Evolutionary conservation across 148 eudicot species (phyloP), one percentile per base, ranked within the genome.

Genomic region (Suaeda aralocaspica): DNA sequence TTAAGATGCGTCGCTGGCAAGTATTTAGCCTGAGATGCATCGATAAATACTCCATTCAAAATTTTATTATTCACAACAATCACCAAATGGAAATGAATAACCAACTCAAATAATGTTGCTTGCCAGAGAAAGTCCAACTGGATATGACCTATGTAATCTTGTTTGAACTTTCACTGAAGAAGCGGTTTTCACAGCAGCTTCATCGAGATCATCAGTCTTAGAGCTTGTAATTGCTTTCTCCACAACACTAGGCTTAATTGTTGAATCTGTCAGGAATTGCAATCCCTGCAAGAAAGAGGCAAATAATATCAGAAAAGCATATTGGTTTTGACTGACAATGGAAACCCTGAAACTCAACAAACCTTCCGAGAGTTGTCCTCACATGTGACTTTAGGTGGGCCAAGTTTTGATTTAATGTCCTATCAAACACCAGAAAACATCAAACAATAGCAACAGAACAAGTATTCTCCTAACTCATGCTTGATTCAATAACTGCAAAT

Each of bases 91-190:
- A 75, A 44, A 53, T 24, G 14, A 34, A 66, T 25, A 19, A 67
- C 78, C 78, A 81, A 74, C 70, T 68, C 87, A 64, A 60, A 82
- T 56, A 34, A 88, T 58, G 52, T 73, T 84, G 39, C 72, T 51
- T 21, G 85, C 81, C 30, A 82, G 71, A 72, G 97, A 85, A 66
- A 89, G n/a, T 60, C 97, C 92, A 63, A 78, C 84, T 16, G 95
- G 90, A 68, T 72, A 85, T 62, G 95, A 83, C 63, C 97, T 67
- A 76, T 85, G 89, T 62, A 91, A 73, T 76, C 88, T 88, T 76
- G 86, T 78, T 84, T 84, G 89, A 18, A 69, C 51, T 85, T 82
- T 89, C 15, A 67, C 51, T 3, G 79, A 36, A 14, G 83, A 21
- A 33, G 61, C 78, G 41, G 51, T 73, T 68, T 80, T 82, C 65